Percentiles rank a stretch among this genome's conserved stretches.
Conservation (phyloP, 768 basidiomycete genomes). For the Termitomyces sp. region DNA sequence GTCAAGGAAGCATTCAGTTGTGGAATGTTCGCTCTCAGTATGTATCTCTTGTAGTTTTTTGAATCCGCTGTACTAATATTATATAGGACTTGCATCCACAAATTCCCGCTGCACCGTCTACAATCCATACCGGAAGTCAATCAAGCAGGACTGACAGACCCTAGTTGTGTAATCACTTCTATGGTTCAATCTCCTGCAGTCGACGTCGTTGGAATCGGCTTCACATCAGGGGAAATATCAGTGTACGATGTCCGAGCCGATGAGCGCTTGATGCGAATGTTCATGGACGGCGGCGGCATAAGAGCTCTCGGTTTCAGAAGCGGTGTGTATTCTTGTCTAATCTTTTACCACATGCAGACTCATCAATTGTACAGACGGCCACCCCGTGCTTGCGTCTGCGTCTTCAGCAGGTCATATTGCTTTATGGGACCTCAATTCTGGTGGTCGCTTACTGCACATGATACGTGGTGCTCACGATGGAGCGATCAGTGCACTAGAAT, state of each 20-base stretch:
- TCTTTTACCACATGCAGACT: constrained; percentile 2
- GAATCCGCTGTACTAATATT: not conserved
- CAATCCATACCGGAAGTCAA: constrained; percentile 27
- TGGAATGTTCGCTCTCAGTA: constrained; percentile 90
- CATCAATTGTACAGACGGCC: constrained; percentile 53
- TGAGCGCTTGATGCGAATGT: constrained; percentile 82
- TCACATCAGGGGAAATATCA: constrained; percentile 79
- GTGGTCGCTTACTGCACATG: constrained; percentile 80
- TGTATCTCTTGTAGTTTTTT: constrained; percentile 17
- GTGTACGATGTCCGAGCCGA: constrained; percentile 90
- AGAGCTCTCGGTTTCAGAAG: constrained; percentile 79
- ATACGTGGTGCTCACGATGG: constrained; percentile 88
- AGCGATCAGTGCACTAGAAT: constrained; percentile 75
- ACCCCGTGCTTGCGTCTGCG: constrained; percentile 83
- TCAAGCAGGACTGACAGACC: constrained; percentile 16
- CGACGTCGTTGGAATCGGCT: constrained; percentile 93
- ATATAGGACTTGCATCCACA: constrained; percentile 75
- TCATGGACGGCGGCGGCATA: constrained; percentile 84
- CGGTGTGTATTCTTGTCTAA: constrained; percentile 38
- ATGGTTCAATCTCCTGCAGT: constrained; percentile 91
- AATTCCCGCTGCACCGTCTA: constrained; percentile 57
- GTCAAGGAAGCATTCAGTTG: constrained; percentile 78
- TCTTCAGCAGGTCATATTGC: constrained; percentile 87
- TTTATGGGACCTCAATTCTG: constrained; percentile 85
- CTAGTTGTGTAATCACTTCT: constrained; percentile 57